Conservation (phyloP, 345 rosid genomes). For the Eutrema japonicum region DNA sequence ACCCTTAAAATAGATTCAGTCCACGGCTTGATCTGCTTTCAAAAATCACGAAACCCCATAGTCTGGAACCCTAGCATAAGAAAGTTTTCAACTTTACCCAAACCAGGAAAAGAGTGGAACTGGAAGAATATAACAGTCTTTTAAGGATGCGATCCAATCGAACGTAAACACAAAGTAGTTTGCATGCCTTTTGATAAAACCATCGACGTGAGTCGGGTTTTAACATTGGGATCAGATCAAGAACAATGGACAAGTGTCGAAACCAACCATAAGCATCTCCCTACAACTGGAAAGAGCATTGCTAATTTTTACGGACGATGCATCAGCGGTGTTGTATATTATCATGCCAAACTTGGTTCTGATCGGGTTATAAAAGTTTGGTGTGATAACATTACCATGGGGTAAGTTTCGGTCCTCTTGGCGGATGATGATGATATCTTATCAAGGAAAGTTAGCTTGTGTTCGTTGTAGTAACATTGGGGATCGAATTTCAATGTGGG, state of each 20-base stretch:
- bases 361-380: neutral
- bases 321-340: conserved; percentile 18
- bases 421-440: neutral
- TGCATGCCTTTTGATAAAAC: neutral
- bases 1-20: neutral
- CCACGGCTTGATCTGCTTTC: conserved; percentile 20
- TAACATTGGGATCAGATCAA: conserved; percentile 11
- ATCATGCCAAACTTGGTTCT: neutral
- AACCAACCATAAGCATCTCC: neutral
- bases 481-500: neutral
- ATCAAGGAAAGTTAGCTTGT: conserved; percentile 24
- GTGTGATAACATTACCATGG: neutral
- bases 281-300: neutral
- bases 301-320: neutral
- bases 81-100: neutral
- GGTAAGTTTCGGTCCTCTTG: no score
- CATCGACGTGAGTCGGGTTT: neutral
- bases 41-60: neutral
- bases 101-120: neutral
- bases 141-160: conserved; percentile 11
- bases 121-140: neutral
- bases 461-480: neutral
- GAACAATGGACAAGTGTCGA: conserved; percentile 7
- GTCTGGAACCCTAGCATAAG: conserved; percentile 23
- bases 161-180: conserved; percentile 21